Percentiles rank a stretch among this genome's conserved stretches.
Evolutionary conservation across 2,329 filamentous ascomycete species (phyloP).

Genomic region (Trichoderma atroviride): DNA sequence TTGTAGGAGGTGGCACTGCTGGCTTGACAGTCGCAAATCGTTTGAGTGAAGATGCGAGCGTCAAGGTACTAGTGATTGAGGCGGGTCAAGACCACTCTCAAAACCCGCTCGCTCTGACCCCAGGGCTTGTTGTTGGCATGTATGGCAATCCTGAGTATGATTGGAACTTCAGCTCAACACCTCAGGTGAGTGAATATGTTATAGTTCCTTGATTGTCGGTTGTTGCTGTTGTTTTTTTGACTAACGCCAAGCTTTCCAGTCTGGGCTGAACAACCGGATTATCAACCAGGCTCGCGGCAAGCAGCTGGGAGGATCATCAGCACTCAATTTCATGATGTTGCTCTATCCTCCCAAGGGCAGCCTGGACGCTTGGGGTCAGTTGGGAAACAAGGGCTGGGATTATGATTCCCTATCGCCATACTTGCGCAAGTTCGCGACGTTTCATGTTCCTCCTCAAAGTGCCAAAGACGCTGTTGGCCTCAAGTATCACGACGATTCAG

Average conservation of each 20-base stretch:
- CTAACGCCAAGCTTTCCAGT: not conserved
- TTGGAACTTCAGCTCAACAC: conserved; percentile 32
- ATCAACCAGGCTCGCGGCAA: conserved; percentile 50
- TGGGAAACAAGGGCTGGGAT: conserved; percentile 36
- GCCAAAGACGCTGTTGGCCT: conserved; percentile 37
- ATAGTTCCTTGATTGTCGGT: too few relatives aligned
- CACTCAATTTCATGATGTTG: conserved; percentile 56
- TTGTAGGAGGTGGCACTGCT: conserved; percentile 36
- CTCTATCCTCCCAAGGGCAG: conserved; percentile 26
- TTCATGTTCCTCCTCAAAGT: conserved; percentile 35
- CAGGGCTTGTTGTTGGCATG: conserved; percentile 29
- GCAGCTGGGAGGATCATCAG: conserved; percentile 57
- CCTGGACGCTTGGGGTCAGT: conserved; percentile 34
- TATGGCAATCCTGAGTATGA: conserved; percentile 32
- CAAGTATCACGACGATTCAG: conserved; percentile 39
- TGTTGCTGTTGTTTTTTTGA: not conserved
- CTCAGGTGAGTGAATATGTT: conserved; percentile 28
- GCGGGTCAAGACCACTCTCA: conserved; percentile 30
- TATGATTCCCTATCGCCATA: conserved; percentile 38
- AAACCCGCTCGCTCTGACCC: conserved; percentile 28
- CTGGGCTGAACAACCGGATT: conserved; percentile 27
- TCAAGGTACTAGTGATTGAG: conserved; percentile 36
- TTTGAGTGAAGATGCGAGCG: conserved; percentile 32
- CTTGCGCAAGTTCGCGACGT: conserved; percentile 40
- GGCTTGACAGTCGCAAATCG: conserved; percentile 36